A percentile compares a stretch with the other conserved stretches of the same genome.
phyloP scores from a whole-genome alignment of 2,329 filamentous ascomycete genomes.

The Ceratocystis cacaofunesta region DNA sequence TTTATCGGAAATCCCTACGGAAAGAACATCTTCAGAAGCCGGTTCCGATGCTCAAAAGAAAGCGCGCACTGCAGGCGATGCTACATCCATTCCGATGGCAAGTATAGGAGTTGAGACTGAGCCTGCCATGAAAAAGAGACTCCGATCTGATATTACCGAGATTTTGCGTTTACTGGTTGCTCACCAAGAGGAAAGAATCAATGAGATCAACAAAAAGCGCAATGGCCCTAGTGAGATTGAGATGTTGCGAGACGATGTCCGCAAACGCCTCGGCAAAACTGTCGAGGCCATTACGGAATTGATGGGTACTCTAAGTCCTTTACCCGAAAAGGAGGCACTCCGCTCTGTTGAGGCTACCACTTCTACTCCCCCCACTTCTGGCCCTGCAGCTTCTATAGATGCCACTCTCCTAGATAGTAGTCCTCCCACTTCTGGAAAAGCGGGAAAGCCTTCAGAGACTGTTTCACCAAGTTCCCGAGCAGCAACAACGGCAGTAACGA shows the following conservation, averaged over 20 bases:
- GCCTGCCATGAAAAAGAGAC: constrained; percentile 14
- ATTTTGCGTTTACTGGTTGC: constrained; percentile 12
- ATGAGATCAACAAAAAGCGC: not conserved
- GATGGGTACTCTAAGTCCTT: not conserved
- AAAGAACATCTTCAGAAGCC: not conserved
- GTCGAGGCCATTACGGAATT: constrained; percentile 9
- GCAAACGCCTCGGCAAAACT: constrained; percentile 1
- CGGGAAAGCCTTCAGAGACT: not conserved
- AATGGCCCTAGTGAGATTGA: constrained; percentile 5
- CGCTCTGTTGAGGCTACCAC: not conserved
- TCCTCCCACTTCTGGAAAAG: not conserved
- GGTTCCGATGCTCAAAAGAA: not conserved
- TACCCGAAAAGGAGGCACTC: not conserved
- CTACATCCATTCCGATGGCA: not conserved
- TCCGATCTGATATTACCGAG: constrained; percentile 16
- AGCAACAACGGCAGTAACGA: not conserved
- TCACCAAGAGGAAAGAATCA: constrained; percentile 12
- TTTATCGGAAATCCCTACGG: constrained; percentile 9
- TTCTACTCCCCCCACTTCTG: not conserved
- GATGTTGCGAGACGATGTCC: constrained; percentile 7
- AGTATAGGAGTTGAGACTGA: constrained; percentile 14
- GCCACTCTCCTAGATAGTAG: not conserved
- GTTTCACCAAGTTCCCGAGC: not conserved
- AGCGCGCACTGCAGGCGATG: not conserved
- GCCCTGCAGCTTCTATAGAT: not conserved